Conservation (phyloP, 768 basidiomycete species). For the Calvatia gigantea region DNA sequence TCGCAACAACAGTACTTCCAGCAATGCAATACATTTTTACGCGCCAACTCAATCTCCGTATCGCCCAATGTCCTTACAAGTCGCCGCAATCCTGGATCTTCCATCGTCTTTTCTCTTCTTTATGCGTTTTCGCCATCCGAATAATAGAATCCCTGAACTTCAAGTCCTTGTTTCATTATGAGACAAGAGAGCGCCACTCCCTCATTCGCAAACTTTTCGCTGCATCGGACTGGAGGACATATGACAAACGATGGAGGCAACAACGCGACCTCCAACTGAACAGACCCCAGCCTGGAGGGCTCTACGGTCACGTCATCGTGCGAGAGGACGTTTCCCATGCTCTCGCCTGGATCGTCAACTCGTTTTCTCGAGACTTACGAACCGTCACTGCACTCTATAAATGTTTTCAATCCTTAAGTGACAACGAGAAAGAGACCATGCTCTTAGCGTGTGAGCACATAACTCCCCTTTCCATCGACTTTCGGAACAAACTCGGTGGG, state of each 20-base stretch:
- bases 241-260: constrained; percentile 4
- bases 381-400: background rate
- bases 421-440: background rate
- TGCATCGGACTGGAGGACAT: background rate
- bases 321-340: background rate
- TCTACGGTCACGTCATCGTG: background rate
- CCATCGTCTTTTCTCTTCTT: constrained; percentile 8
- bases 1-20: constrained; percentile 22
- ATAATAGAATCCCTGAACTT: background rate
- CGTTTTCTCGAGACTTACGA: constrained; percentile 3
- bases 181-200: constrained; percentile 1
- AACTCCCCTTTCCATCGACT: background rate
- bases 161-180: background rate
- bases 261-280: constrained; percentile 1
- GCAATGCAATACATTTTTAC: constrained; percentile 15
- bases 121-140: background rate
- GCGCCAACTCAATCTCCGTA: background rate
- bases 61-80: constrained; percentile 24
- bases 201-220: background rate
- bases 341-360: background rate
- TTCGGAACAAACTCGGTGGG: background rate
- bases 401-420: background rate
- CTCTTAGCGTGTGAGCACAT: background rate
- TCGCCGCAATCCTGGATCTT: constrained; percentile 26
- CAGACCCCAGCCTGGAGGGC: background rate